These are phyloP conservation scores for Trichoderma sp. DNA, from an alignment of 2,329 filamentous ascomycete species.

Conservation along the genomic window DNA sequence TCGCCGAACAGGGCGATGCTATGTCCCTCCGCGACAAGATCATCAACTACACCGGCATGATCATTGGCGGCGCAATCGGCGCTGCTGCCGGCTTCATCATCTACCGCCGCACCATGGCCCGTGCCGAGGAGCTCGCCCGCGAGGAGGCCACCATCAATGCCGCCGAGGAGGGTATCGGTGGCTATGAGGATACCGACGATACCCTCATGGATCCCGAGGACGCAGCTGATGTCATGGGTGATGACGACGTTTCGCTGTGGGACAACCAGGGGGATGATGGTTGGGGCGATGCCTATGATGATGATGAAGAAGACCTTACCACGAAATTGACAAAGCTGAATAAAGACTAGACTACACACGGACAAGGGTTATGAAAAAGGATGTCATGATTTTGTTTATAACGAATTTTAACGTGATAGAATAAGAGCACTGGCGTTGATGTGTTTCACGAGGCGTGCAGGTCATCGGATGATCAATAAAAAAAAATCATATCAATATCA, in stretches of 20 bases:
- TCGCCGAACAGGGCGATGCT: conserved; percentile 79
- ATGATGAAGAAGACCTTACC: background rate
- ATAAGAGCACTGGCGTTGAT: background rate
- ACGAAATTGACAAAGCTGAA: conserved; percentile 2
- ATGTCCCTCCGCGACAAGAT: conserved; percentile 79
- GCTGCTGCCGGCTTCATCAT: conserved; percentile 79
- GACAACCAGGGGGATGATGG: conserved; percentile 41
- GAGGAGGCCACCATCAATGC: conserved; percentile 41
- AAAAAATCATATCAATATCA: background rate
- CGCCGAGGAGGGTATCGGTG: conserved; percentile 37
- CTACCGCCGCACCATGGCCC: conserved; percentile 69
- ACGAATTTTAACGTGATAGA: background rate
- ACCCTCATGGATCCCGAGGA: conserved; percentile 50
- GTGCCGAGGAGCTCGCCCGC: conserved; percentile 58
- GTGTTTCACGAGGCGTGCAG: background rate
- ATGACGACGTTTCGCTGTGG: conserved; percentile 62
- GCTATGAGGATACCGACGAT: conserved; percentile 49
- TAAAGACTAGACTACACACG: background rate
- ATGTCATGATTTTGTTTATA: background rate
- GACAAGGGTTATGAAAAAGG: background rate
- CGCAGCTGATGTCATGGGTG: conserved; percentile 57
- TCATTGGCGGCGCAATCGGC: conserved; percentile 70
- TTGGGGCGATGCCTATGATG: conserved; percentile 32
- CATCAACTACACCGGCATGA: conserved; percentile 82
- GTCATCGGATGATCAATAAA: background rate